A percentile compares a stretch with the other conserved stretches of the same genome.
Evolutionary conservation across 495 filamentous ascomycete genomes (phyloP).

Genomic region (Delitschia confertaspora): DNA sequence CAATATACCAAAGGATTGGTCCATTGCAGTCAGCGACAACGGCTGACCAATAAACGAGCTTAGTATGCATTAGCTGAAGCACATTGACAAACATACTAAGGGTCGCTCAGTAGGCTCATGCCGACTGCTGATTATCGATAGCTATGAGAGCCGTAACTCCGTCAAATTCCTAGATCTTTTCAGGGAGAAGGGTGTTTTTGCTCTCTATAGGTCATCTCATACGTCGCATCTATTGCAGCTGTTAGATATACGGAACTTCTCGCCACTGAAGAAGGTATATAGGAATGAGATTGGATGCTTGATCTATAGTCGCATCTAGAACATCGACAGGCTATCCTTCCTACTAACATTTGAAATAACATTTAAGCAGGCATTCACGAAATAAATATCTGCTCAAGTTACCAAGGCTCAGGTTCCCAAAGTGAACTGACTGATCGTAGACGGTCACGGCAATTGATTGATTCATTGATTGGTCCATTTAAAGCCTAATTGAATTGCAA

Average conservation of each 20-base stretch:
- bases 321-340: constrained; percentile 12
- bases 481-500: too few relatives aligned
- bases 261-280: background rate
- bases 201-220: constrained; percentile 16
- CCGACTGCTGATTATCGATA: constrained; percentile 33
- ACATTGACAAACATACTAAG: constrained; percentile 16
- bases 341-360: constrained; percentile 1
- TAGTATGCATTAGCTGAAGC: constrained; percentile 10
- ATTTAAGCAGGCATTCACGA: constrained; percentile 2
- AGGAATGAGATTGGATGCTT: background rate
- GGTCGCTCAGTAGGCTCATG: constrained; percentile 5
- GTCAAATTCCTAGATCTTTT: constrained; percentile 24
- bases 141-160: constrained; percentile 26
- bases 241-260: background rate
- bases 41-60: constrained; percentile 21
- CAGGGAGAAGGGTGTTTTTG: constrained; percentile 25
- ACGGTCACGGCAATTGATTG: background rate
- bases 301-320: background rate
- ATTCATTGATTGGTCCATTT: background rate
- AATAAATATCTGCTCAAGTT: constrained; percentile 9
- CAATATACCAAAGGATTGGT: constrained; percentile 14
- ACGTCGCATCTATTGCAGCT: background rate
- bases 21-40: constrained; percentile 13
- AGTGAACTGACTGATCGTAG: too few relatives aligned
- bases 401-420: constrained; percentile 9